phyloP scores from a whole-genome alignment of 129 eudicot genomes.

The Lonicera japonica region DNA sequence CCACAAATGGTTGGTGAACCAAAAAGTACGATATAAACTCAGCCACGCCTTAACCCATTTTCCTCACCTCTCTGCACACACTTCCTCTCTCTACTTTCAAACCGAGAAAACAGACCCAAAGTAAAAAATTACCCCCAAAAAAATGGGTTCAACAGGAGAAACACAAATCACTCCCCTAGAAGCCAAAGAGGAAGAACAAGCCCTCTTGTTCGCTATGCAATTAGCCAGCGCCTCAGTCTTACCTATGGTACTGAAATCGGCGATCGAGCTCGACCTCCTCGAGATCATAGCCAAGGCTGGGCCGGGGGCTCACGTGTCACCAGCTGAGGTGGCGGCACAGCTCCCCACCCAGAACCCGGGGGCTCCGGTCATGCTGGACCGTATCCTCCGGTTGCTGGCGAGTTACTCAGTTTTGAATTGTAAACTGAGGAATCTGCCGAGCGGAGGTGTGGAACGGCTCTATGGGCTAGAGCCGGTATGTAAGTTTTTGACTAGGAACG shows the following conservation, averaged over 20 bases:
- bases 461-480: conserved; percentile 88
- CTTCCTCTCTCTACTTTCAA: not conserved
- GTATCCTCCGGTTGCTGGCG: conserved; percentile 68
- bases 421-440: conserved; percentile 20
- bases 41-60: not conserved
- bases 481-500: conserved; percentile 75
- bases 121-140: not conserved
- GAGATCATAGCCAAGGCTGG: conserved; percentile 63
- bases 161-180: not conserved
- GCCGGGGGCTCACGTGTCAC: conserved; percentile 42
- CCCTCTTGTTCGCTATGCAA: conserved; percentile 70
- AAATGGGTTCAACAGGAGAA: not conserved
- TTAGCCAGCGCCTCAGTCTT: conserved; percentile 69
- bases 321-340: conserved; percentile 47
- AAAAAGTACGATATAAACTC: not conserved
- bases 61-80: not conserved
- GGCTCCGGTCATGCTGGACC: conserved; percentile 66
- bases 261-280: conserved; percentile 65
- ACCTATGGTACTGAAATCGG: conserved; percentile 79
- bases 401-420: conserved; percentile 58
- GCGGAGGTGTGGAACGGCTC: conserved; percentile 57
- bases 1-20: not conserved
- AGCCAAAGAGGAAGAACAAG: conserved; percentile 31
- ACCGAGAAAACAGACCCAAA: no score
- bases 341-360: conserved; percentile 55